Conservation (phyloP, 192 early-diverging fungal genomes). For the Pilaira anomala region DNA sequence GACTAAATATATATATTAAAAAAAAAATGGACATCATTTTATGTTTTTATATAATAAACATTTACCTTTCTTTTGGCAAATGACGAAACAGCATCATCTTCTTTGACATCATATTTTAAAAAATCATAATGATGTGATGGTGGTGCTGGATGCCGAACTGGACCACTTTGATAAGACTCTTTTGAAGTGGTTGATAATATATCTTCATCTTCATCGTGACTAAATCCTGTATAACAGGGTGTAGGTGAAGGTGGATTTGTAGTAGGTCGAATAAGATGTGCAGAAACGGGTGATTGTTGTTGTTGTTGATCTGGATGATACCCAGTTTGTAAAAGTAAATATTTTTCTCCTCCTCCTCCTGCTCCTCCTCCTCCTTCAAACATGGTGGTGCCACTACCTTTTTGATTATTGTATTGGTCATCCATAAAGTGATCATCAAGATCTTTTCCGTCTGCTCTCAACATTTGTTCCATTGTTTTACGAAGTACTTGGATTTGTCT, state of each 20-base stretch:
- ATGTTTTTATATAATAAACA: too few species aligned
- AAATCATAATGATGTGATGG: neutral
- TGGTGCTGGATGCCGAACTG: too few species aligned
- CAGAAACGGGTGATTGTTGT: neutral
- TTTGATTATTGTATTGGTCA: neutral
- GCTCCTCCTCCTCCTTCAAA: too few species aligned
- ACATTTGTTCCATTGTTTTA: constrained; percentile 20
- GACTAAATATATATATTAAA: neutral
- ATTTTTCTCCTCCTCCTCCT: neutral
- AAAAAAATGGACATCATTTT: neutral
- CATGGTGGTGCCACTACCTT: neutral
- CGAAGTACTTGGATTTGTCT: constrained; percentile 10
- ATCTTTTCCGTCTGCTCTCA: constrained; percentile 9
- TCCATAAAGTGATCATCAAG: constrained; percentile 3
- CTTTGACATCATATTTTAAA: neutral
- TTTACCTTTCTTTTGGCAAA: constrained; percentile 14
- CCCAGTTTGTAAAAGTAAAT: constrained; percentile 7
- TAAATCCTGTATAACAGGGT: neutral
- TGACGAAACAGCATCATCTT: neutral
- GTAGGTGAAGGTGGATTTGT: constrained; percentile 13
- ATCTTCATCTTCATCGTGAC: neutral
- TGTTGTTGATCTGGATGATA: neutral
- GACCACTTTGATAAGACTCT: too few species aligned
- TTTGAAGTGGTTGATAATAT: neutral
- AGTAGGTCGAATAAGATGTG: neutral